Base-by-base conservation (phyloP, 2,329 filamentous ascomycete species). In the Hirsutella rhossiliensis region DNA sequence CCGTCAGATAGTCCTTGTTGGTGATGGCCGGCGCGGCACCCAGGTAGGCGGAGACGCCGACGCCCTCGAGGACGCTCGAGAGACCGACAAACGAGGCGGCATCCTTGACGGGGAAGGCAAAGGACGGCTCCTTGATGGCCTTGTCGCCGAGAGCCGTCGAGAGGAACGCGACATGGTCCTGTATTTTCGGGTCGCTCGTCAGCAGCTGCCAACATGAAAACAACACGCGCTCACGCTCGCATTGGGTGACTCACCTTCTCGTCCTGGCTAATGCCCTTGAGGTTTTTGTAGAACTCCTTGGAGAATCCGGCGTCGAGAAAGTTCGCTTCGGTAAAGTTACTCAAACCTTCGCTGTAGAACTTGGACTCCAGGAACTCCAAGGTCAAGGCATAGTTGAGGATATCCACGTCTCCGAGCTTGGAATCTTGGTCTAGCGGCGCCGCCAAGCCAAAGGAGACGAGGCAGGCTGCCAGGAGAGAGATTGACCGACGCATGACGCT, bases 41-140 rank as follows among this genome's bases (percentile, higher is more conserved):
- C 50, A 82, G 64, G 63, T 79, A 81, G 4, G 80, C 65, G 2
- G 72, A 73, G 63, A 84, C 80, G 11, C 80, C 72, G 29, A 80
- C 71, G 54, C 84, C 80, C 45, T 82, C 72, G 28, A 84, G 65
- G 54, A 85, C 78, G 45, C 72, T 73, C 23, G 73, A 79, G 1
- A 79, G 80, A 4, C 71, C 72, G 0, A 84, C 63, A 61, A 80
- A 80, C 19, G 64, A 63, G 49, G 76, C 71, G 57, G 71, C 68
- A 47, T 72, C 67, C 48, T 78, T 79, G 47, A 67, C 65, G 39
- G 77, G 76, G 39, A 84, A 84, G 43, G 62, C 54, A 63, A 82
- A 84, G 1, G 59, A 70, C 60, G 75, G 79, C 27, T 66, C 67
- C 12, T 61, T 53, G 11, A 80, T 73, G 17, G 78, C 69, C 0